Evolutionary conservation across 345 rosid species (phyloP), one percentile per base, ranked within the genome.

Genomic region (Noccaea bulbosa): DNA sequence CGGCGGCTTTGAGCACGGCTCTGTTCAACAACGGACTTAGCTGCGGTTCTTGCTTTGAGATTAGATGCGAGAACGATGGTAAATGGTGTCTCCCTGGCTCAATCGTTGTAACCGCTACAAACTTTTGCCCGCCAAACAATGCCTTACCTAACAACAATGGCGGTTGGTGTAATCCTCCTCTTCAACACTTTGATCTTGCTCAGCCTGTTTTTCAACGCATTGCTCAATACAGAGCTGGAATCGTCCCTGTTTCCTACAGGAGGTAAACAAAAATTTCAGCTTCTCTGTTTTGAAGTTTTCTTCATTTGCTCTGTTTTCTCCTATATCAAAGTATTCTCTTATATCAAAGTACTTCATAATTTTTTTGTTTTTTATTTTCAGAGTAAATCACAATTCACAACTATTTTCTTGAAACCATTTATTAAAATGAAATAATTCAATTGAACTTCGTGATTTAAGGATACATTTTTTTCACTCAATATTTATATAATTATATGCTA

Each of bases 161-260:
- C 1, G 92, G 89, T 60, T 83, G 89, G 92, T 85, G 92, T 82
- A 87, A 87, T 71, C 85, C 87, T 72, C 87, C 86, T 50, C 85
- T 53, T 60, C 83, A 79, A 32, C 92, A 87, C 51, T 87, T 87
- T 37, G 89, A 87, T 37, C 87, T 87, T 32, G 78, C 89, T 58
- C 87, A 85, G 78, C 87, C 92, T 20, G 83, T 79, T 14, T 87
- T 81, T 70, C 79, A 81, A 59, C 82, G 73, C 52, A 87, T 87
- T 62, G 86, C 92, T 27, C 79, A 71, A 7, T 79, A 80, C 76
- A 80, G 57, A 71, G 88, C 87, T 45, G 86, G 89, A 5, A 85
- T 87, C 51, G 81, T 87, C 10, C 89, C 89, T 16, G 85, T 83
- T 16, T 60, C 85, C 32, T 87, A 87, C 54, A 53, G 86, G 22